phyloP scores from a whole-genome alignment of 192 early-diverging fungal species.

The Pilobolus umbonatus region DNA sequence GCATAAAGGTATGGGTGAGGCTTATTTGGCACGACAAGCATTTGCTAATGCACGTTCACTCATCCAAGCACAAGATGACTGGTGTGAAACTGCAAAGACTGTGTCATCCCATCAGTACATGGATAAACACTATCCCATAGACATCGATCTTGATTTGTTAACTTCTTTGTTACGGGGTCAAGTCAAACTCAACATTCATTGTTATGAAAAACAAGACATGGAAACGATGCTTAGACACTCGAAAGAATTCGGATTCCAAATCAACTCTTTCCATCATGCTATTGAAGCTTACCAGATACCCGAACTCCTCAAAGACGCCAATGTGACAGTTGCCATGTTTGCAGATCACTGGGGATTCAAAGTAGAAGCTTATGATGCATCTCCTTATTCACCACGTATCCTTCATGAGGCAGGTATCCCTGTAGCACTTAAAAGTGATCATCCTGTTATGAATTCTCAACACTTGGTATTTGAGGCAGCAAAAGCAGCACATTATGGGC shows the following conservation, averaged over 20 bases:
- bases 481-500: slow-evolving; percentile 67
- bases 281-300: slow-evolving; percentile 69
- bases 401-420: slow-evolving; percentile 63
- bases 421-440: slow-evolving; percentile 75
- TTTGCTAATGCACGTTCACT: slow-evolving; percentile 49
- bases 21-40: slow-evolving; percentile 57
- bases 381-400: slow-evolving; percentile 52
- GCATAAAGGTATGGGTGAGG: slow-evolving; percentile 49
- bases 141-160: slow-evolving; percentile 53
- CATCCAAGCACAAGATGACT: slow-evolving; percentile 52
- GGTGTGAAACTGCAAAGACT: slow-evolving; percentile 45
- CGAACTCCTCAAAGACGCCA: slow-evolving; percentile 52
- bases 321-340: slow-evolving; percentile 71
- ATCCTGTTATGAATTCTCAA: slow-evolving; percentile 72
- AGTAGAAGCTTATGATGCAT: slow-evolving; percentile 70
- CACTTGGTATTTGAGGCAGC: slow-evolving; percentile 75
- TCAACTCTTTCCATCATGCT: slow-evolving; percentile 76
- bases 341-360: slow-evolving; percentile 66
- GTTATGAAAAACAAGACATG: slow-evolving; percentile 64
- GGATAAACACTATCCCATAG: slow-evolving; percentile 52
- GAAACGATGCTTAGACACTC: slow-evolving; percentile 70
- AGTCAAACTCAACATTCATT: slow-evolving; percentile 68
- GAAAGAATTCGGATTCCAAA: slow-evolving; percentile 69
- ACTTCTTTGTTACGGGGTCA: slow-evolving; percentile 65
- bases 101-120: slow-evolving; percentile 16